phyloP scores from a whole-genome alignment of 768 basidiomycete species.

The Daedaleopsis sinensis region DNA sequence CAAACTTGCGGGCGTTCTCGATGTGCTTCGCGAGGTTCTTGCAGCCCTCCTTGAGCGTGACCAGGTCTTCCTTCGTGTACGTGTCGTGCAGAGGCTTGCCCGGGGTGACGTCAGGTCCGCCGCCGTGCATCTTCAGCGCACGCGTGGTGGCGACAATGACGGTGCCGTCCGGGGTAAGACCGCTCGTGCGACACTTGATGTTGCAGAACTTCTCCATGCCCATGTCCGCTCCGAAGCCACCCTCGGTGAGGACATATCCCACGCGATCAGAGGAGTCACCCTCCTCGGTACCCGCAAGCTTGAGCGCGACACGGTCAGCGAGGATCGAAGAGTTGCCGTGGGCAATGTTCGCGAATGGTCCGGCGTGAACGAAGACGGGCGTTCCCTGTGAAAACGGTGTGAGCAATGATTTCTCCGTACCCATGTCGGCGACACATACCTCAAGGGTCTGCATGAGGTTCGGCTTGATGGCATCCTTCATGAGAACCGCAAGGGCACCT shows the following conservation, averaged over 20 bases:
- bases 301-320: conserved; percentile 95
- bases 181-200: conserved; percentile 96
- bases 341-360: conserved; percentile 98
- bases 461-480: conserved; percentile 99
- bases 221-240: conserved; percentile 99
- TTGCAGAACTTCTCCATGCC: conserved; percentile 99
- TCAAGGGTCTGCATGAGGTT: conserved; percentile 99
- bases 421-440: conserved; percentile 36
- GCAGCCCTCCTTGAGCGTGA: conserved; percentile 87
- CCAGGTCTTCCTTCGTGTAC: conserved; percentile 92
- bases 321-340: conserved; percentile 99
- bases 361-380: conserved; percentile 98
- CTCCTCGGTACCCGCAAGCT: conserved; percentile 93
- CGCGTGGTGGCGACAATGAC: conserved; percentile 97
- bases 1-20: conserved; percentile 93
- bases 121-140: conserved; percentile 99
- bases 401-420: neutral
- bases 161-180: conserved; percentile 90
- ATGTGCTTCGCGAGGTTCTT: conserved; percentile 94
- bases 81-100: conserved; percentile 93
- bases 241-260: conserved; percentile 97
- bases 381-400: conserved; percentile 58
- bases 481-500: conserved; percentile 92
- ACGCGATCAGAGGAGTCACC: conserved; percentile 81
- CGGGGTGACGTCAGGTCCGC: conserved; percentile 94